Conservation (phyloP, 768 basidiomycete species). For the Kondoa subrosea region DNA sequence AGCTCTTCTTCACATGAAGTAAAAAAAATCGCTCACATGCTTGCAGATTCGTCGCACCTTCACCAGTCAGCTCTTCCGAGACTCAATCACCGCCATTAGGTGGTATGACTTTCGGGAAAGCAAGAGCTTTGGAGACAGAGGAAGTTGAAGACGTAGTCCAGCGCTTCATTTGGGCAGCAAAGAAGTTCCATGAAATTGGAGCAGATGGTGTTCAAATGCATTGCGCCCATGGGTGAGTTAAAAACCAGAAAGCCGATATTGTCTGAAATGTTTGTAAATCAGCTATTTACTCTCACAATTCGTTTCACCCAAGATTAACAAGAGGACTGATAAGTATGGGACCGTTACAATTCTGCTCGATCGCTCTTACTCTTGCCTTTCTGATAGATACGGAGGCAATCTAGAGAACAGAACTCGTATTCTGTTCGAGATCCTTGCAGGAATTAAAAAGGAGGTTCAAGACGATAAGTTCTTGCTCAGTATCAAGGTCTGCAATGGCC, state of each 20-base stretch:
- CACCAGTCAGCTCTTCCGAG: conserved; percentile 26
- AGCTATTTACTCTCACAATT: conserved; percentile 32
- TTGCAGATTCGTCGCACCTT: conserved; percentile 22
- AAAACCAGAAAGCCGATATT: too few species aligned
- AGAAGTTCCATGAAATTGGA: conserved; percentile 47
- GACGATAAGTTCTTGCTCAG: conserved; percentile 23
- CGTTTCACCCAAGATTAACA: conserved; percentile 32
- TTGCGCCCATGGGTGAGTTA: too few species aligned
- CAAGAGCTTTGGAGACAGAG: conserved; percentile 30
- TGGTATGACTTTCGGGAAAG: conserved; percentile 34
- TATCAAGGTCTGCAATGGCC: too few species aligned
- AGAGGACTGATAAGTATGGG: conserved; percentile 33
- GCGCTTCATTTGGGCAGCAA: conserved; percentile 52
- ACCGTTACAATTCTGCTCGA: too few species aligned
- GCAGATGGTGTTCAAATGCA: conserved; percentile 81
- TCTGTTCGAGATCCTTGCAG: conserved; percentile 31
- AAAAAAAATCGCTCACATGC: conserved; percentile 16
- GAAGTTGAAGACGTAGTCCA: conserved; percentile 51
- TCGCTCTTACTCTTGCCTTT: too few species aligned
- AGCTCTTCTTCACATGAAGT: not conserved
- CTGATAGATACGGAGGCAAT: conserved; percentile 31
- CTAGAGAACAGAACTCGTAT: conserved; percentile 33
- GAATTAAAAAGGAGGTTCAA: conserved; percentile 19
- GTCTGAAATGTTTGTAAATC: conserved; percentile 6
- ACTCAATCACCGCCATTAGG: conserved; percentile 24